Percentiles rank a stretch among this genome's conserved stretches.
phyloP scores from a whole-genome alignment of 441 rosid genomes.

The Raphanus hybrid region DNA sequence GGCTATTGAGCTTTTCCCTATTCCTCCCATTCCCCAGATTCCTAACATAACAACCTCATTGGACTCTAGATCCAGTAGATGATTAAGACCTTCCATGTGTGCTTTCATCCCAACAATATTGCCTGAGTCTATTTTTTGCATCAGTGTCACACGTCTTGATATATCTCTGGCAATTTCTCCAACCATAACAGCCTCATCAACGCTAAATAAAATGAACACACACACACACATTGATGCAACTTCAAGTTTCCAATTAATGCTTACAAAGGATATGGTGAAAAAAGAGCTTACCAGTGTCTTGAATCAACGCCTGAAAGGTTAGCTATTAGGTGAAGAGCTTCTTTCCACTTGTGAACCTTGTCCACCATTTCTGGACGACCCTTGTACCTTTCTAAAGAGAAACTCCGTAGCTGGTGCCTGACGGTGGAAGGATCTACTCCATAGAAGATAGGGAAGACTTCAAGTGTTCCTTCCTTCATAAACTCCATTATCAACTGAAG shows the following conservation, averaged over 20 bases:
- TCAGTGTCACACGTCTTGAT: conserved; percentile 8
- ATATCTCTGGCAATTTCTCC: conserved; percentile 1
- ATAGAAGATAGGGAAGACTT: conserved; percentile 4
- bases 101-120: conserved; percentile 8
- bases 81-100: background rate
- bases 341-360: background rate
- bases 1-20: background rate
- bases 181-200: background rate
- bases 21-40: conserved; percentile 1
- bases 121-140: background rate
- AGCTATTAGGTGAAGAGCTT: background rate
- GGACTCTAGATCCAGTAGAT: background rate
- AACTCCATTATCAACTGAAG: background rate
- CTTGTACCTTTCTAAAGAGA: background rate
- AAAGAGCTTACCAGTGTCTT: background rate
- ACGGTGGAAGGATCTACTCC: conserved; percentile 2
- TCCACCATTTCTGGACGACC: background rate
- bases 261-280: background rate
- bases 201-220: background rate
- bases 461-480: background rate
- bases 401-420: background rate
- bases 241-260: background rate
- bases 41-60: background rate
- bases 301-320: background rate
- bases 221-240: background rate